Evolutionary conservation across 768 basidiomycete genomes (phyloP), one percentile per base, ranked within the genome.

Genomic region (Kwoniella mangroviensis): DNA sequence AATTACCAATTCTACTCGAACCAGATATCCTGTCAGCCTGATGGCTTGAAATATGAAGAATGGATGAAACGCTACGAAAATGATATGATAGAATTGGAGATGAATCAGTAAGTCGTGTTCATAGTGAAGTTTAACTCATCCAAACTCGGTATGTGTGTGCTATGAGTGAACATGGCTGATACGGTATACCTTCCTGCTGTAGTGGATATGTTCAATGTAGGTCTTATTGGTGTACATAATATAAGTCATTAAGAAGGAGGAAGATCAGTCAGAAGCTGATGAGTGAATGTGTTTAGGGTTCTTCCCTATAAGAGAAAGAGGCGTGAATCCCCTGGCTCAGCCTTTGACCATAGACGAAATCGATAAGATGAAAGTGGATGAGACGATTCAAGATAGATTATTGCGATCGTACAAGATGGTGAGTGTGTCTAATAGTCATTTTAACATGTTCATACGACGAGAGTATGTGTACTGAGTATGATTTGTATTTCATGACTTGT

Each of bases 231-330:
- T n/a, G n/a, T n/a, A n/a, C n/a, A n/a, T n/a, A n/a, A n/a, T n/a
- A n/a, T n/a, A n/a, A n/a, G n/a, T n/a, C n/a, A n/a, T n/a, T n/a
- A n/a, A n/a, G n/a, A n/a, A n/a, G n/a, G n/a, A n/a, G n/a, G n/a
- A n/a, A n/a, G n/a, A n/a, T n/a, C n/a, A n/a, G n/a, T n/a, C n/a
- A n/a, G n/a, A n/a, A n/a, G n/a, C n/a, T n/a, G n/a, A n/a, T n/a
- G n/a, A n/a, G n/a, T n/a, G n/a, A n/a, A n/a, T n/a, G n/a, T 58
- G 15, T 15, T 15, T 42, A 80, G 79, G 81, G 81, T 62, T 82
- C 51, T 82, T 79, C 56, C 81, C 81, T 3, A 82, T 82, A 26
- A 75, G 73, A 13, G 79, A 80, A 68, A 75, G 72, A 58, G 81
- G 81, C 17, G 74, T 82, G 17, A 82, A 82, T 57, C 71, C 72